These are phyloP conservation scores for Aspergillus pseudoterreus DNA, from an alignment of 2,329 filamentous ascomycete genomes.

Conservation along the genomic window DNA sequence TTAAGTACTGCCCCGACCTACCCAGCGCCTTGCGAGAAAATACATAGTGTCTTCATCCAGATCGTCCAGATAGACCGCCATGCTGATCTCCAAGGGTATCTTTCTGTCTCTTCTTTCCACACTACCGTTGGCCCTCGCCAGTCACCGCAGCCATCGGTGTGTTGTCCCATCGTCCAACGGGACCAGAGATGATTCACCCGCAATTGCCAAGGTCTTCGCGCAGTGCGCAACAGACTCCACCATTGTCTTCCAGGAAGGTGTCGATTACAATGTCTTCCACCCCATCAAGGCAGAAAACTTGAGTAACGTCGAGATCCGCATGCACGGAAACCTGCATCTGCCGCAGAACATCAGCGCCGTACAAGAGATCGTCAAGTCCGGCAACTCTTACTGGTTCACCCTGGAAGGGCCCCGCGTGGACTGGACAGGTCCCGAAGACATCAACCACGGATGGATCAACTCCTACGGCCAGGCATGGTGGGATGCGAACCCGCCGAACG, in stretches of 20 bases:
- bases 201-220: conserved; percentile 35
- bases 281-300: conserved; percentile 40
- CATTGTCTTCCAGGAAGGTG: conserved; percentile 38
- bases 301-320: conserved; percentile 41
- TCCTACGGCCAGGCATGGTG: conserved; percentile 47
- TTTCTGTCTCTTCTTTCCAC: conserved; percentile 1
- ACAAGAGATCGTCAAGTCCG: conserved; percentile 33
- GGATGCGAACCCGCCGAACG: conserved; percentile 40
- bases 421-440: conserved; percentile 30
- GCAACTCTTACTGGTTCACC: conserved; percentile 35
- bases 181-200: conserved; percentile 38
- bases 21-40: background rate
- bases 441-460: conserved; percentile 44
- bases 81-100: background rate
- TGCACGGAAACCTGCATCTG: conserved; percentile 44
- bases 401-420: conserved; percentile 24
- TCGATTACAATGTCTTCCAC: conserved; percentile 42
- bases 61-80: background rate
- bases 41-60: background rate
- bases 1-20: background rate
- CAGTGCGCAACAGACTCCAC: conserved; percentile 29
- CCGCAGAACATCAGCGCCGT: conserved; percentile 38
- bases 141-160: conserved; percentile 12
- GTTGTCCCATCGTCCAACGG: conserved; percentile 32
- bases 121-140: background rate